Conservation (phyloP, 163 green algal genomes). For the Prototheca wickerhamii region DNA sequence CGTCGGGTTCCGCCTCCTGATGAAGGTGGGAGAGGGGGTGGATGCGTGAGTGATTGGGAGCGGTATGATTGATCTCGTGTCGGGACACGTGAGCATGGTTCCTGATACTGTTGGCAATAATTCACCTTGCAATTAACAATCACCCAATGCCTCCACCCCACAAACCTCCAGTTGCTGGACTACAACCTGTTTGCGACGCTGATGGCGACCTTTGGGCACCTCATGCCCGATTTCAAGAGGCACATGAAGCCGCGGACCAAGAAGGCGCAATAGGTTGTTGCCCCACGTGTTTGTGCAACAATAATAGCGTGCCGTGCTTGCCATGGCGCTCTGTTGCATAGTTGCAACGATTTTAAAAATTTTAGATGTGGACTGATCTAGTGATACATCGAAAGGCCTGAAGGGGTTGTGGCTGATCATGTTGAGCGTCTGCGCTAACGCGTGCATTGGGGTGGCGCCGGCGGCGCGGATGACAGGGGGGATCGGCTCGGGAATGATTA, state of each 20-base stretch:
- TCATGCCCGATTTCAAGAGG: conserved; percentile 67
- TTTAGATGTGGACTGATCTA: too few species aligned
- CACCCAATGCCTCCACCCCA: neutral
- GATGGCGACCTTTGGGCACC: conserved; percentile 36
- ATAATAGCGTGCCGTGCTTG: too few species aligned
- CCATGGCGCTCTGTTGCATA: too few species aligned
- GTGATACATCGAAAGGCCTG: too few species aligned
- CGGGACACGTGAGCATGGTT: neutral
- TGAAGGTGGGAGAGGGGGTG: conserved; percentile 30
- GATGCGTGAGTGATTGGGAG: neutral
- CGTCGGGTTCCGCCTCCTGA: conserved; percentile 64
- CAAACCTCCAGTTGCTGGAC: conserved; percentile 49
- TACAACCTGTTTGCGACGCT: conserved; percentile 54
- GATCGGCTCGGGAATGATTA: too few species aligned
- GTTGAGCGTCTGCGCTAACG: too few species aligned
- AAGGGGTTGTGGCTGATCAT: too few species aligned
- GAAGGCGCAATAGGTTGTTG: neutral
- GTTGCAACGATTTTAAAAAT: too few species aligned
- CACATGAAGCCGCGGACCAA: conserved; percentile 7
- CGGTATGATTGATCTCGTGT: neutral
- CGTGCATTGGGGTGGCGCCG: too few species aligned
- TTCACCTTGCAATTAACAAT: neutral
- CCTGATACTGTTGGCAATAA: neutral
- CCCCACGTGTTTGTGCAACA: neutral
- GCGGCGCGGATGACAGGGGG: too few species aligned